Percentiles rank a stretch among this genome's conserved stretches.
phyloP scores from a whole-genome alignment of 1,284 basidiomycete genomes.

The Prillingera fragicola region DNA sequence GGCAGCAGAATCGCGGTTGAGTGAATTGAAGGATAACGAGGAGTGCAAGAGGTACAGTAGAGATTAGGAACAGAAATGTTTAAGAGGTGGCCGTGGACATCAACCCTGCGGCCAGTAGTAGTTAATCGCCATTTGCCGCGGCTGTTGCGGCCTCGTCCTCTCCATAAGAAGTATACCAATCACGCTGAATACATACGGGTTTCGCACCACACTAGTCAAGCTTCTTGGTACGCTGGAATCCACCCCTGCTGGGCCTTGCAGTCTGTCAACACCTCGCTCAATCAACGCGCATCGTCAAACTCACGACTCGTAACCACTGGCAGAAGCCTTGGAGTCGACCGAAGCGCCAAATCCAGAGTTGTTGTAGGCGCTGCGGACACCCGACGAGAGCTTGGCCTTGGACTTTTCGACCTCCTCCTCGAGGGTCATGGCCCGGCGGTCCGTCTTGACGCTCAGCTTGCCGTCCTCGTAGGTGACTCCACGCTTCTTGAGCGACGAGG shows the following conservation, averaged over 20 bases:
- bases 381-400: background rate
- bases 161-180: background rate
- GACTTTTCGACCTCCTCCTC: constrained; percentile 28
- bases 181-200: background rate
- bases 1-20: too few species aligned
- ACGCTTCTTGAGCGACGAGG: constrained; percentile 12
- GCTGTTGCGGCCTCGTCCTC: background rate
- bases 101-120: too few species aligned
- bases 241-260: background rate
- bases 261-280: background rate
- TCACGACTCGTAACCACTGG: constrained; percentile 6
- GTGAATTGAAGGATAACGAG: background rate
- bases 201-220: constrained; percentile 11
- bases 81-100: background rate
- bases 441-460: constrained; percentile 27
- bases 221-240: constrained; percentile 17
- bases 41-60: background rate
- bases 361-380: background rate
- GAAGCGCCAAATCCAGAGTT: background rate
- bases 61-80: background rate
- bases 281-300: background rate
- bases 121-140: background rate
- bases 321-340: background rate
- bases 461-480: constrained; percentile 27
- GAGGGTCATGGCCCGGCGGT: constrained; percentile 24